Evolutionary conservation across 1,284 basidiomycete genomes (phyloP).

Genomic region (Veloboletus limbatus): DNA sequence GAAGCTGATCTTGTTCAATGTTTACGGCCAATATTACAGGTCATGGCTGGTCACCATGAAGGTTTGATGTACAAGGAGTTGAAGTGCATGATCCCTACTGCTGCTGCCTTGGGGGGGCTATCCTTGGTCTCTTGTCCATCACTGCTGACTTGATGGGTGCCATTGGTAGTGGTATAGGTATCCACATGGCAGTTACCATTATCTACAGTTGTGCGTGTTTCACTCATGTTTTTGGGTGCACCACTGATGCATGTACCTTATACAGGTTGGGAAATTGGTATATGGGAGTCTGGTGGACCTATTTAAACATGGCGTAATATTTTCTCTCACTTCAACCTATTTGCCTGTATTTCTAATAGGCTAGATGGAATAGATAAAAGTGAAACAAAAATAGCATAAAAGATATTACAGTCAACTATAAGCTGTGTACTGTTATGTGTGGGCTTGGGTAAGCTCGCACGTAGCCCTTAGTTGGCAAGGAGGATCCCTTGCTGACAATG

Average conservation of each 20-base stretch:
- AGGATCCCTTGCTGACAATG: too few relatives aligned
- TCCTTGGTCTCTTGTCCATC: slow-evolving; percentile 92
- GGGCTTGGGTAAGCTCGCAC: too few relatives aligned
- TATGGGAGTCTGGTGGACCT: slow-evolving; percentile 66
- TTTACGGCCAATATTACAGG: slow-evolving; percentile 38
- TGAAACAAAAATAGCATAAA: not conserved
- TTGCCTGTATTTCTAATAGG: slow-evolving; percentile 6
- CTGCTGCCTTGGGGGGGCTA: slow-evolving; percentile 94
- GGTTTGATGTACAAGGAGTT: slow-evolving; percentile 99
- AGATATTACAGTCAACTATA: too few relatives aligned
- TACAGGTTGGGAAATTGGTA: slow-evolving; percentile 33
- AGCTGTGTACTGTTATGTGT: too few relatives aligned
- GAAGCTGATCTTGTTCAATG: not conserved
- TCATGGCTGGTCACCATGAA: slow-evolving; percentile 97
- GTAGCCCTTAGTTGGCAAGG: too few relatives aligned
- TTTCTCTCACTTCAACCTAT: slow-evolving; percentile 1
- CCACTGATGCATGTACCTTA: not conserved
- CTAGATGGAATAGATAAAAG: slow-evolving; percentile 11
- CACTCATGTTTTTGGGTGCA: not conserved
- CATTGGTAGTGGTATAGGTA: slow-evolving; percentile 95
- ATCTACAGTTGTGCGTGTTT: slow-evolving; percentile 76
- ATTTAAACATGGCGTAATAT: slow-evolving; percentile 38
- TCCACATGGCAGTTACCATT: slow-evolving; percentile 96
- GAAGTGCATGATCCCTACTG: slow-evolving; percentile 96
- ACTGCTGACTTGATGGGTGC: slow-evolving; percentile 96